Evolutionary conservation across 495 filamentous ascomycete species (phyloP), one percentile per base, ranked within the genome.

Genomic region (Niebla homalea): DNA sequence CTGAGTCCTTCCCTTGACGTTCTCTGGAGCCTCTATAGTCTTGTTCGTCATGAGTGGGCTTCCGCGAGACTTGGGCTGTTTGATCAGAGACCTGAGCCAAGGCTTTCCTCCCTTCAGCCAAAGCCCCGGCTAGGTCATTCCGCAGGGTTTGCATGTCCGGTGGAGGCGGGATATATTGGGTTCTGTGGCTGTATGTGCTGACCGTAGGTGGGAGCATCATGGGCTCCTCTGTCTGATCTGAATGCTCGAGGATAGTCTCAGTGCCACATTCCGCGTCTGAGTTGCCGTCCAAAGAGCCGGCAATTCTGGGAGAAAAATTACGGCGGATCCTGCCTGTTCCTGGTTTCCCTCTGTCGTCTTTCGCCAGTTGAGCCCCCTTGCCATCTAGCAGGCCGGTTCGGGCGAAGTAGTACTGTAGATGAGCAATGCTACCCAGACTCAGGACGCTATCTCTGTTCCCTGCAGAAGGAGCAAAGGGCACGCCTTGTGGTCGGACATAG

Each of bases 381-480:
- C 90, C 89, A 59, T 98, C 92, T 43, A 98, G 64, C 46, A 98
- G 64, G 3, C 92, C 92, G 3, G 92, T 98, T 45, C 93, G 75
- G 36, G 92, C 90, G 64, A 98, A 98, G 64, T 97, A 98, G 64
- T 98, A 95, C 60, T 98, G 92, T 57, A 98, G 68, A 68, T 98
- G 92, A 42, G 89, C 87, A 58, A 98, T 98, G 61, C 89, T 95
- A 21, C 92, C 92, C 53, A 98, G 67, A 61, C 85, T 94, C 75
- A 96, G 80, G 49, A 98, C 92, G 58, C 88, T 95, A 54, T 97
- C 89, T 51, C 92, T 73, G 40, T 86, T 84, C 55, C 78, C 79
- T 46, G 92, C 92, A 32, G 92, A 97, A 25, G 83, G 82, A 11
- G 92, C 84, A 64, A 98, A 98, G 57, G 87, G 78, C 32, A 85